Base-by-base conservation (phyloP, 164 flowering plant species). In the Pachysandra terminalis region DNA sequence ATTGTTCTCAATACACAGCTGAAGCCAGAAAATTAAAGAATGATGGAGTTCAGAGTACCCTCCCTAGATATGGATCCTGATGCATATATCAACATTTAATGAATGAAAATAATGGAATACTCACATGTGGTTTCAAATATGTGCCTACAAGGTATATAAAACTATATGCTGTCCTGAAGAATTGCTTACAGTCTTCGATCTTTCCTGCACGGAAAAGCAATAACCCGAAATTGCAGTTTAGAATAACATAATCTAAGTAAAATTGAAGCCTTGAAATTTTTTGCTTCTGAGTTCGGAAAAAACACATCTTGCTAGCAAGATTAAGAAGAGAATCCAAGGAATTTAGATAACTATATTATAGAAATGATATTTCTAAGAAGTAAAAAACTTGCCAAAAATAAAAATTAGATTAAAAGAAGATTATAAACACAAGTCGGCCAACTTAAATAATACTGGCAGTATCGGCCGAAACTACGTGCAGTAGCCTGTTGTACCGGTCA, bases 121-220 rank as follows among this genome's bases (percentile, higher is more conserved):
- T 88, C 66, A 88, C 93, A 79, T 88, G 84, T 69, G 93, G 93
- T 78, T 88, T 88, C 79, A 83, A 56, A 78, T 77, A 85, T 74
- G 90, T 88, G 53, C 87, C 87, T 55, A 88, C 24, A 19, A 73
- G 52, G 76, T 88, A 88, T 59, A 88, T 81, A 49, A 83, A 82
- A 64, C 40, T 73, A 71, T 86, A 86, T 24, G 75, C 0, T 9
- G 76, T 73, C 71, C 83, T 63, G 59, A 83, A 86, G 61, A 85
- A 82, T 32, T 82, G 71, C 68, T 82, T 86, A 70, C 81, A 78
- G 3, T 74, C 84, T 55, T 88, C 89, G 19, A 81, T 19, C 41
- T 80, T 81, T 66, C 90, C 93, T 88, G 87, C 81, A 78, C 10
- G 62, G 32, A 25, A 54, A 49, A 52, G 23, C 26, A 57, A 58